A percentile compares a stretch with the other conserved stretches of the same genome.
These are phyloP conservation scores for Nemophila menziesii DNA, from an alignment of 257 asterid genomes.

Conservation along the genomic window DNA sequence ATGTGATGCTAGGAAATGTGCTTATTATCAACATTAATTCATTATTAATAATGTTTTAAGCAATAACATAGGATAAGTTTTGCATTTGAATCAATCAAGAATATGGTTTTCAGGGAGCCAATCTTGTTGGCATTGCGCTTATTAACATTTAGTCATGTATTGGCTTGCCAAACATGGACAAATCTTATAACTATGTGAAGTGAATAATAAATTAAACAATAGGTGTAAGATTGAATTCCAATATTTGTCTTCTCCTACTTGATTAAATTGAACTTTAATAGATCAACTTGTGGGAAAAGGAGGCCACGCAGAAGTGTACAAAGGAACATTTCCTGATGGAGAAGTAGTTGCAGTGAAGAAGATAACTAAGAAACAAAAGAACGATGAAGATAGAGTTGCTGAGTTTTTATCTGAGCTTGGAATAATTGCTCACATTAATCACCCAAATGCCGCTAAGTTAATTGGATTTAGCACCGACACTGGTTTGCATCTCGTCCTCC, in stretches of 20 bases:
- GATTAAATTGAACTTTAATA: conserved; percentile 17
- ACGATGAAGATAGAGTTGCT: conserved; percentile 67
- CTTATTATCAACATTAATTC: too few species aligned
- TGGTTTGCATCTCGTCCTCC: conserved; percentile 79
- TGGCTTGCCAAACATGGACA: neutral
- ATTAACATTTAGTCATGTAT: too few species aligned
- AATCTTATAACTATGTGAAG: neutral
- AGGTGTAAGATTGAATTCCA: too few species aligned
- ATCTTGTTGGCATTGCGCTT: too few species aligned
- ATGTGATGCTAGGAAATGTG: too few species aligned
- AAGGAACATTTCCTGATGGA: conserved; percentile 62
- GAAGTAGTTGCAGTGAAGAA: conserved; percentile 84
- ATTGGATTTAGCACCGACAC: conserved; percentile 75
- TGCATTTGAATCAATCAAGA: too few species aligned
- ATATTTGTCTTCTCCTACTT: conserved; percentile 3
- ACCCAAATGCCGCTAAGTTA: conserved; percentile 65
- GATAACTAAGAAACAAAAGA: conserved; percentile 48
- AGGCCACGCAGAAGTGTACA: conserved; percentile 93
- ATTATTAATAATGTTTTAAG: too few species aligned
- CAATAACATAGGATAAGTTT: too few species aligned
- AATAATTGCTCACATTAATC: conserved; percentile 82
- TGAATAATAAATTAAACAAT: too few species aligned
- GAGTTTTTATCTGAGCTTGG: conserved; percentile 90
- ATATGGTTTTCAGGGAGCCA: too few species aligned
- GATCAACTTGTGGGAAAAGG: conserved; percentile 84